These are phyloP conservation scores for Hypoxylon lenormandii DNA, from an alignment of 495 filamentous ascomycete genomes.

Conservation along the genomic window DNA sequence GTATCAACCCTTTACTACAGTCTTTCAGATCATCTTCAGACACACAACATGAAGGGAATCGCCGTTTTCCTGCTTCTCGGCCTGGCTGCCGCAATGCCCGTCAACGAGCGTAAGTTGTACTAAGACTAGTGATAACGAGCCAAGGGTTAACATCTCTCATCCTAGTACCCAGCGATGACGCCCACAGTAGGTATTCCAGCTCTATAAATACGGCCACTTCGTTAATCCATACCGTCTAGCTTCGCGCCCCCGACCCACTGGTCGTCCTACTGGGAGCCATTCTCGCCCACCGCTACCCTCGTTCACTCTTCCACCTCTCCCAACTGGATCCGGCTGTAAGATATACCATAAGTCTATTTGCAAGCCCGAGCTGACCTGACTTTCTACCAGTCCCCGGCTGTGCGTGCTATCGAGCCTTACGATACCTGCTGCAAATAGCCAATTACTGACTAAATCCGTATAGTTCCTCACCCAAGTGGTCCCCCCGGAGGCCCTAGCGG, in stretches of 20 bases:
- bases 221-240: slow-evolving; percentile 14
- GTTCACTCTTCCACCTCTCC: slow-evolving; percentile 1
- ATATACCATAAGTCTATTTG: not conserved
- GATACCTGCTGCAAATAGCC: too few species aligned
- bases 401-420: too few species aligned
- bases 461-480: too few species aligned
- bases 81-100: slow-evolving; percentile 32
- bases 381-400: not conserved
- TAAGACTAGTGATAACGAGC: not conserved
- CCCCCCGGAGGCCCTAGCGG: not conserved
- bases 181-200: not conserved
- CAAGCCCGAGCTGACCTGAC: not conserved
- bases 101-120: slow-evolving; percentile 23
- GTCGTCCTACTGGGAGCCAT: slow-evolving; percentile 13
- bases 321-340: not conserved
- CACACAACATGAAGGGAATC: slow-evolving; percentile 40
- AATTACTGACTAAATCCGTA: too few species aligned
- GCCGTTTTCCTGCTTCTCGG: slow-evolving; percentile 37
- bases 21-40: slow-evolving; percentile 5
- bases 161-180: slow-evolving; percentile 18
- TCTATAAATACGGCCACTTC: not conserved
- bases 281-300: not conserved
- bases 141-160: slow-evolving; percentile 3
- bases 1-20: not conserved
- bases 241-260: slow-evolving; percentile 11